Percentiles rank a stretch among this genome's conserved stretches.
phyloP scores from a whole-genome alignment of 768 basidiomycete species.

The Dacryopinax spathularia region DNA sequence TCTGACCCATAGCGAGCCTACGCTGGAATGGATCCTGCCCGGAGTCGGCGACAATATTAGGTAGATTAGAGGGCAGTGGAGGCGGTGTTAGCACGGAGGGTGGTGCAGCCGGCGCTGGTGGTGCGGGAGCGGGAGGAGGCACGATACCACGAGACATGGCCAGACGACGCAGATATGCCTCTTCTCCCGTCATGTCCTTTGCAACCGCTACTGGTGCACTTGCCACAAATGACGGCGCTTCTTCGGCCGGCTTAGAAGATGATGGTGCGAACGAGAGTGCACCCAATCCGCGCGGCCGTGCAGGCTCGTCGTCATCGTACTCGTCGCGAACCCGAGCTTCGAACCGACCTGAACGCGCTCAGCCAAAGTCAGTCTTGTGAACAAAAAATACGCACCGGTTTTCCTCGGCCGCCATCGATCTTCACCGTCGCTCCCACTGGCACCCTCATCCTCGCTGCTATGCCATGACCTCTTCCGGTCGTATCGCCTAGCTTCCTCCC shows the following conservation, averaged over 20 bases:
- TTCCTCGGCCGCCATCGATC: constrained; percentile 41
- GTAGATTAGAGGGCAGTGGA: constrained; percentile 6
- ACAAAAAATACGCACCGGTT: constrained; percentile 34
- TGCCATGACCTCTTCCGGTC: constrained; percentile 32
- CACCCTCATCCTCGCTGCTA: neutral
- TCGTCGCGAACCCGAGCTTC: constrained; percentile 28
- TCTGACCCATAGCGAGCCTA: constrained; percentile 42
- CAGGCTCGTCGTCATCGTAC: constrained; percentile 37
- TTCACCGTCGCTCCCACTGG: constrained; percentile 30
- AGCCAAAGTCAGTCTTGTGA: neutral
- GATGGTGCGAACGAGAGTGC: constrained; percentile 5
- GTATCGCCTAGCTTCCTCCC: constrained; percentile 35
- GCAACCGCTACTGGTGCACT: constrained; percentile 26
- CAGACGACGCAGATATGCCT: constrained; percentile 59
- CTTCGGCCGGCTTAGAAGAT: constrained; percentile 3
- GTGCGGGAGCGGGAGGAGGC: constrained; percentile 1
- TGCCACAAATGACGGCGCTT: constrained; percentile 20
- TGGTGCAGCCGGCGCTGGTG: constrained; percentile 2
- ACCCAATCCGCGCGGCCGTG: constrained; percentile 23
- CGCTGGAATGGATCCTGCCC: constrained; percentile 60
- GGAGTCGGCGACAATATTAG: constrained; percentile 28
- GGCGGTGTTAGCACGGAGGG: neutral
- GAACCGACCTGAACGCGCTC: constrained; percentile 8
- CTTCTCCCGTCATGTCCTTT: constrained; percentile 51
- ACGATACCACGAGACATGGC: constrained; percentile 40